A percentile compares a stretch with the other conserved stretches of the same genome.
phyloP scores from a whole-genome alignment of 2,329 filamentous ascomycete species.

The Phaeosphaeriaceae sp. region DNA sequence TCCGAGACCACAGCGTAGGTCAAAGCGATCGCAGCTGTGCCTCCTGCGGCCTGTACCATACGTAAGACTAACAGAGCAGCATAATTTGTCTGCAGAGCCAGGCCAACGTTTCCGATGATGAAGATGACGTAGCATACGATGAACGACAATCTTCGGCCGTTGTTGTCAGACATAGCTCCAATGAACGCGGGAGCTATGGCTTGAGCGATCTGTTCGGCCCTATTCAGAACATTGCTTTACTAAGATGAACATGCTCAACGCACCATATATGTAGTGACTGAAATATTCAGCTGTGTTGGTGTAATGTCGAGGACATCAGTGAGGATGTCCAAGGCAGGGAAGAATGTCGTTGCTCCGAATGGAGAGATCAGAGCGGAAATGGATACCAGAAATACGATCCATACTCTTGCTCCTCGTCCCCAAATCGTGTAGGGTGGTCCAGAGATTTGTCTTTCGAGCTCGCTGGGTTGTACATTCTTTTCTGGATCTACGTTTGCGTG shows the following conservation, averaged over 20 bases:
- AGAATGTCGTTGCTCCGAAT: slow-evolving; percentile 48
- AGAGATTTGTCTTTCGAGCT: slow-evolving; percentile 28
- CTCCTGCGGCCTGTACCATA: slow-evolving; percentile 49
- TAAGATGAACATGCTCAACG: not conserved
- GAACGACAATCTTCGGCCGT: slow-evolving; percentile 60
- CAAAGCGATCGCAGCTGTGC: slow-evolving; percentile 59
- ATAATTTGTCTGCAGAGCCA: slow-evolving; percentile 47
- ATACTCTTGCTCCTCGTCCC: slow-evolving; percentile 49
- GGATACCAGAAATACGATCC: slow-evolving; percentile 58
- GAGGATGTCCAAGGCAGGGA: slow-evolving; percentile 44
- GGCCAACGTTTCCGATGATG: slow-evolving; percentile 45
- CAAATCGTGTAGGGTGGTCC: slow-evolving; percentile 42
- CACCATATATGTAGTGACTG: slow-evolving; percentile 59
- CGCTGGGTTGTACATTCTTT: slow-evolving; percentile 11
- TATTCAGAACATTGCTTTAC: not conserved
- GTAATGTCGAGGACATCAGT: slow-evolving; percentile 51
- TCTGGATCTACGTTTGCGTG: slow-evolving; percentile 13
- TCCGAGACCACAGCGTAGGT: slow-evolving; percentile 76
- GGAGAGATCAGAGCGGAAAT: slow-evolving; percentile 58
- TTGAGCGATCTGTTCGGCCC: slow-evolving; percentile 50
- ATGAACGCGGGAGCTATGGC: slow-evolving; percentile 61
- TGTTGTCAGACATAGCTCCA: slow-evolving; percentile 60
- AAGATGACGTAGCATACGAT: slow-evolving; percentile 52
- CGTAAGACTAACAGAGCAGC: slow-evolving; percentile 44
- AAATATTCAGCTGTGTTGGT: slow-evolving; percentile 56